phyloP scores from a whole-genome alignment of 192 early-diverging fungal species.

The Coemansia javaensis region DNA sequence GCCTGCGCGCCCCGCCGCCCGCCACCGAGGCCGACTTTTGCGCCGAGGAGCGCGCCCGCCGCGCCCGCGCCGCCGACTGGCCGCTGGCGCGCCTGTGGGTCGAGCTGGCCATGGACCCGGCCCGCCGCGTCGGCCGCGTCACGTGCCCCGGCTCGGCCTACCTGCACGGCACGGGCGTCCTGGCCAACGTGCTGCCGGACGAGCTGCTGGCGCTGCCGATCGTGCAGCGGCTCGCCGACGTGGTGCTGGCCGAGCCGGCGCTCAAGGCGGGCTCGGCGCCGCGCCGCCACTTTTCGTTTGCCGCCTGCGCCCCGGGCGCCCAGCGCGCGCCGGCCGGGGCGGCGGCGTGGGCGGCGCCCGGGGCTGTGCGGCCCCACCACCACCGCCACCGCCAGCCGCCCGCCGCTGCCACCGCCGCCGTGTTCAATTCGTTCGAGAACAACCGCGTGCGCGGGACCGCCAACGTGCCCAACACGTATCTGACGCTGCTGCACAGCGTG shows the following conservation, averaged over 20 bases:
- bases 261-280: constrained; percentile 51
- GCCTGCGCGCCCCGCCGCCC: constrained; percentile 6
- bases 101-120: constrained; percentile 35
- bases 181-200: constrained; percentile 47
- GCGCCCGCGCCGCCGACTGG: constrained; percentile 21
- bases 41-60: constrained; percentile 24
- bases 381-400: too few species aligned
- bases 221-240: constrained; percentile 56
- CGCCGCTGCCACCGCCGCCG: constrained; percentile 25
- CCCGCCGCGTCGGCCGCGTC: constrained; percentile 3
- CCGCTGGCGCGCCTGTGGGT: constrained; percentile 31
- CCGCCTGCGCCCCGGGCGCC: constrained; percentile 30
- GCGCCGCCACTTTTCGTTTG: constrained; percentile 52
- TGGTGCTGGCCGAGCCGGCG: constrained; percentile 56
- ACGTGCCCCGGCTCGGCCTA: constrained; percentile 19
- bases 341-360: constrained; percentile 7
- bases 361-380: neutral
- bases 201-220: constrained; percentile 51
- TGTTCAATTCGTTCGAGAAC: constrained; percentile 58
- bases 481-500: constrained; percentile 69
- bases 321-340: constrained; percentile 15
- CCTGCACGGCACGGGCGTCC: constrained; percentile 42
- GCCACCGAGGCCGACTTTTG: constrained; percentile 29
- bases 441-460: constrained; percentile 54
- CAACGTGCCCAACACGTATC: constrained; percentile 66